These are phyloP conservation scores for Chlamydomonas reinhardtii DNA, from an alignment of 163 green algal genomes.

Conservation along the genomic window DNA sequence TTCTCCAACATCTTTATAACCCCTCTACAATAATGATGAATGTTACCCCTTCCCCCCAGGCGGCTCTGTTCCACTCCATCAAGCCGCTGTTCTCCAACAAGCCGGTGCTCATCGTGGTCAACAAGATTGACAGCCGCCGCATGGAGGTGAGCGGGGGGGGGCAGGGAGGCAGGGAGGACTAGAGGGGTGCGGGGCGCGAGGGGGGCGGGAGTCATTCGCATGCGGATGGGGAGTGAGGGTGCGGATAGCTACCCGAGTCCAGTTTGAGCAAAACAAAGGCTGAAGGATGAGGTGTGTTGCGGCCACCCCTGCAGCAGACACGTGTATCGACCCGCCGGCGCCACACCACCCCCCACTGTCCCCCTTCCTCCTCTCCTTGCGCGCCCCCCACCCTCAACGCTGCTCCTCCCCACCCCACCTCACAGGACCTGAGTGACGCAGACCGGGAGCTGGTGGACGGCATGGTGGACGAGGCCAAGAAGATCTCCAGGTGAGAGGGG, in stretches of 20 bases:
- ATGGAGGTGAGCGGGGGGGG: conserved; percentile 55
- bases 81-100: conserved; percentile 99
- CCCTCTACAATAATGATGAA: too few relatives aligned
- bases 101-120: conserved; percentile 95
- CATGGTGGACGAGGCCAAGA: conserved; percentile 81
- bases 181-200: background rate
- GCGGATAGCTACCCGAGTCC: too few relatives aligned
- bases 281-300: too few relatives aligned
- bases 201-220: too few relatives aligned
- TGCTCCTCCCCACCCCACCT: background rate
- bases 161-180: background rate
- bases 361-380: too few relatives aligned
- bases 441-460: conserved; percentile 81
- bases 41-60: conserved; percentile 23
- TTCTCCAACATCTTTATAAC: too few relatives aligned
- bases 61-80: conserved; percentile 95
- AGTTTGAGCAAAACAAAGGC: too few relatives aligned
- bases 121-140: conserved; percentile 88
- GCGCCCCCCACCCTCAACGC: too few relatives aligned
- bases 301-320: too few relatives aligned
- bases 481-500: conserved; percentile 59
- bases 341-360: too few relatives aligned
- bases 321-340: too few relatives aligned
- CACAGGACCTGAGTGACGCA: conserved; percentile 62
- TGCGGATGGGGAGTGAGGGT: background rate